Evolutionary conservation across 805 yeast species (phyloP), one percentile per base, ranked within the genome.

Genomic region (Ogataea paradorogensis): DNA sequence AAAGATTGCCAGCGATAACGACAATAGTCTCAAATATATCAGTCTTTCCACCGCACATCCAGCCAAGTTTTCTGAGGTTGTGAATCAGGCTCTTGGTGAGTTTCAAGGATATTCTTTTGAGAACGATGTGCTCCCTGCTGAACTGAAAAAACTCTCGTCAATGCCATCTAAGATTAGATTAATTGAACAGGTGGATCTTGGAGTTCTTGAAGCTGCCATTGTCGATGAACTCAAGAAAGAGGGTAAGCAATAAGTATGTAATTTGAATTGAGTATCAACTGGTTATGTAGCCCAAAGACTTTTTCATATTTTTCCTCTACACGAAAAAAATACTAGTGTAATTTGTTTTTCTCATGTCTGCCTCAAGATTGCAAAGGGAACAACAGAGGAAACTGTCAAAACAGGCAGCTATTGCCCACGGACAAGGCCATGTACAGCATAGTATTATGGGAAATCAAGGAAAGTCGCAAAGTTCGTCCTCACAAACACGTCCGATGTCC

Each of bases 31-130:
- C 27, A 69, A 76, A 40, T 75, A 75, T 58, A 73, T 93, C 31
- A 84, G 96, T 5, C 76, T 93, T 43, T 84, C 97, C 9, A 93
- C 99, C 33, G 99, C 99, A 7, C 99, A 93, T 62, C 99, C 99
- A 30, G 99, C 99, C 45, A 93, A 93, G 67, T 93, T 93, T 58
- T 86, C 96, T 18, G 97, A 88, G 48, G 99, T 96, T 35, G 99
- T 93, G 18, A 83, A 90, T 63, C 68, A 75, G 53, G 88, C 98
- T 3, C 72, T 93, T 50, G 59, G 65, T 32, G 73, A 72, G 1
- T 73, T 79, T 46, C 76, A 73, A 9, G 89, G 78, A 15, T 93
- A 93, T 67, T 78, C 89, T 4, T 93, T 93, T 58, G 96, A 88
- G 56, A 72, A 72, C 34, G 88, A 87, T 51, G 97, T 93, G 15